phyloP scores from a whole-genome alignment of 331 rosid species.

The Ulmus americana region DNA sequence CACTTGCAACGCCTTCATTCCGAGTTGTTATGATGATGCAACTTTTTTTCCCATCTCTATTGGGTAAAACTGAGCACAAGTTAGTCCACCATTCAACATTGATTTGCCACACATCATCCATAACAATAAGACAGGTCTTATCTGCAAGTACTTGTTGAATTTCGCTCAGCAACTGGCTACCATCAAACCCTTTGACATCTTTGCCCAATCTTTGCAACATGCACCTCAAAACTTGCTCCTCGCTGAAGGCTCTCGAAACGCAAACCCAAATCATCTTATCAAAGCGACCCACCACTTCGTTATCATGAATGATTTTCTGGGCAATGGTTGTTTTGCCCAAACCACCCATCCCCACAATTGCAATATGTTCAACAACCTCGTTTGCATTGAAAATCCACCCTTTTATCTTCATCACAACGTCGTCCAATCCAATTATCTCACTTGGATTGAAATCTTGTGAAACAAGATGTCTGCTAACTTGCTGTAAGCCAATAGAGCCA shows the following conservation, averaged over 20 bases:
- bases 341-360: constrained; percentile 12
- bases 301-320: background rate
- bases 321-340: constrained; percentile 17
- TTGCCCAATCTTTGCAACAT: background rate
- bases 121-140: constrained; percentile 9
- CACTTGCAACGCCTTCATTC: too few relatives aligned
- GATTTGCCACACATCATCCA: constrained; percentile 16
- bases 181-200: background rate
- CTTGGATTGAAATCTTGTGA: too few relatives aligned
- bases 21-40: too few relatives aligned
- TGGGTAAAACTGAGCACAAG: too few relatives aligned
- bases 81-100: background rate
- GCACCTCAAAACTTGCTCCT: background rate
- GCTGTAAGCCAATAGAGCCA: too few relatives aligned
- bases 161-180: background rate
- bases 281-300: background rate
- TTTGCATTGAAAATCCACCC: too few relatives aligned
- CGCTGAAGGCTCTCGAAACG: background rate
- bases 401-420: too few relatives aligned
- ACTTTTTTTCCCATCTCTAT: too few relatives aligned
- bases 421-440: too few relatives aligned
- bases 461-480: too few relatives aligned
- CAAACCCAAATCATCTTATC: constrained; percentile 14
- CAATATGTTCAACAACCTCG: background rate
- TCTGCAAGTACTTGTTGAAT: background rate